Base-by-base conservation (phyloP, 345 rosid genomes). In the Arabis hirsuta region DNA sequence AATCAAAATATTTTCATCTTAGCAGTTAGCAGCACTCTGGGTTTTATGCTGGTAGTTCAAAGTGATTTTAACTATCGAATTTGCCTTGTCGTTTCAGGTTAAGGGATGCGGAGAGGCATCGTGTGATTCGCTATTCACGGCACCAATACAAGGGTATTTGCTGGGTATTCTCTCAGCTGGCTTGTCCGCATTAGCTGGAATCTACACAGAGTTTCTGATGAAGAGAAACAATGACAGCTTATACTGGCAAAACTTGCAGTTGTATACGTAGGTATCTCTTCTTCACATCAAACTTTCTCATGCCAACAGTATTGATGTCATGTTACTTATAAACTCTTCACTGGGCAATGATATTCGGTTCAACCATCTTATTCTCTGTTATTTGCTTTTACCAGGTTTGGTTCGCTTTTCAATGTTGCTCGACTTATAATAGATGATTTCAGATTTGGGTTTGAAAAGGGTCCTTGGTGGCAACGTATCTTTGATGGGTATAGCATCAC, bases 161-260 rank as follows among this genome's bases (percentile, higher is more conserved):
- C 69, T 96, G 29, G 99, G 97, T 1, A 51, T 85, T 42, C 81
- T 96, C 36, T 92, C 97, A 65, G 99, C 99, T 72, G 85, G 88
- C 80, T 86, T 95, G 58, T 92, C 99, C 0, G 99, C 97, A 14
- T 73, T 86, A 36, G 99, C 98, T 2, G 99, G 99, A 61, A 92
- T 96, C 57, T 95, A 92, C 67, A 96, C 98, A 32, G 99, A 96
- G 74, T 95, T 87, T 79, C 81, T 91, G 76, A 90, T 95, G 98
- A 91, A 95, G 86, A 90, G 90, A 87, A 95, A 90, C 70, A 87
- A 81, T 58, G 99, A 95, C 60, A 90, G 90, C 81, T 80, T 95
- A 80, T 95, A 90, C 80, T 91, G 96, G 97, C 97, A 91, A 79
- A 95, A 95, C 76, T 74, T 90, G 70, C 96, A 95, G 76, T 85